Percentiles rank a stretch among this genome's conserved stretches.
Conservation (phyloP, 148 eudicot species). For the Selenicereus undatus region DNA sequence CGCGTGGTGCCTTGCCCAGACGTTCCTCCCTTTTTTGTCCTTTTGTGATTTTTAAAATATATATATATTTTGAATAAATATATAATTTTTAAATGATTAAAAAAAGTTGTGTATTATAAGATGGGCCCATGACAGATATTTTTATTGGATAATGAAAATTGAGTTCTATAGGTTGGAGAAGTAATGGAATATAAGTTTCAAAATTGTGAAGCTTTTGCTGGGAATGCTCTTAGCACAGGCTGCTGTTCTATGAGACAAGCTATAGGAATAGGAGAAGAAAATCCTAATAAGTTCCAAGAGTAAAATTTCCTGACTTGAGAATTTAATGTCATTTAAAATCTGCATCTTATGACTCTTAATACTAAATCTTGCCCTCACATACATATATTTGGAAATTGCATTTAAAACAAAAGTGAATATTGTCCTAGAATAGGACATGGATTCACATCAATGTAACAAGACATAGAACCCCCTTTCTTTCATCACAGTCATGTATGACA, state of each 20-base stretch:
- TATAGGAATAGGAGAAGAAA: not conserved
- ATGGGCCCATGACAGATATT: no score
- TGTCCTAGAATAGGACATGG: not conserved
- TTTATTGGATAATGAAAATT: no score
- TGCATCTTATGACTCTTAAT: not conserved
- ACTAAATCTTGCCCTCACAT: not conserved
- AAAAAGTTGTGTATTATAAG: no score
- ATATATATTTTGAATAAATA: no score
- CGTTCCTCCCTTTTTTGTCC: no score
- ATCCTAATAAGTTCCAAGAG: not conserved
- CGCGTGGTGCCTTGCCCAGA: no score
- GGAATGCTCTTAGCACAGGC: no score
- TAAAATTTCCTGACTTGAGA: not conserved
- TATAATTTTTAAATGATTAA: no score
- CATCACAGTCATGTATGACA: constrained; percentile 7
- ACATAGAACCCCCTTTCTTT: constrained; percentile 1
- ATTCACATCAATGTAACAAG: not conserved
- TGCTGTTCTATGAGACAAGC: not conserved
- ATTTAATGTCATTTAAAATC: not conserved
- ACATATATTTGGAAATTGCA: not conserved
- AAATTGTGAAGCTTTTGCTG: no score
- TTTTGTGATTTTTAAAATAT: no score
- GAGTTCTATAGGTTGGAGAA: no score
- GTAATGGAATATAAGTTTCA: no score
- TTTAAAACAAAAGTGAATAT: not conserved